Conservation (phyloP, 2,329 filamentous ascomycete genomes). For the Xylariaceae sp. region DNA sequence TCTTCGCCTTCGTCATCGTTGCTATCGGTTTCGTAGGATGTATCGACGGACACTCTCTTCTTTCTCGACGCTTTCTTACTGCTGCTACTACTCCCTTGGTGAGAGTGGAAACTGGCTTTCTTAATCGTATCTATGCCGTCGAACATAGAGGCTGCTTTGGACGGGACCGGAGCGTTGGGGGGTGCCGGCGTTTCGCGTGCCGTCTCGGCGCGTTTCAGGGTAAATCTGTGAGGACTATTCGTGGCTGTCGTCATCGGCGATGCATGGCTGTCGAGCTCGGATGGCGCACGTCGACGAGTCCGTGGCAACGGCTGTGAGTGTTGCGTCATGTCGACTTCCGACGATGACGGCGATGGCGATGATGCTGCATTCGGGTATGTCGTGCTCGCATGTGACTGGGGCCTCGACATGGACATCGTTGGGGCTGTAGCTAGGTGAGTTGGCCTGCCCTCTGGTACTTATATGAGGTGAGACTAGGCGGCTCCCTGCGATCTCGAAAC, state of each 20-base stretch:
- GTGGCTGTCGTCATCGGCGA: neutral
- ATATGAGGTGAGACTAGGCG: neutral
- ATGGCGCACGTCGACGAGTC: constrained; percentile 6
- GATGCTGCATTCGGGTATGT: constrained; percentile 5
- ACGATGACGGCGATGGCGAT: constrained; percentile 5
- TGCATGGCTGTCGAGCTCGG: constrained; percentile 1
- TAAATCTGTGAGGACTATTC: constrained; percentile 10
- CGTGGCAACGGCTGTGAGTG: constrained; percentile 2
- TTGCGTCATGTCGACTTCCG: neutral
- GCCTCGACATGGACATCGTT: neutral
- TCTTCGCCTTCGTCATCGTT: neutral
- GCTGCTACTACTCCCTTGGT: neutral
- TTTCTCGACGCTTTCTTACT: neutral
- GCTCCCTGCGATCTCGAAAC: neutral
- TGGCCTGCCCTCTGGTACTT: neutral
- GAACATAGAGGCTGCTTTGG: constrained; percentile 1
- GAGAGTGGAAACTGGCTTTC: constrained; percentile 14
- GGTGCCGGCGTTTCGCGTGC: constrained; percentile 1
- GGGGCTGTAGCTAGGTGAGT: constrained; percentile 3
- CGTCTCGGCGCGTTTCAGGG: constrained; percentile 4
- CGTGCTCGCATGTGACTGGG: constrained; percentile 6
- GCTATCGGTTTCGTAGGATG: neutral
- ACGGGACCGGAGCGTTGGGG: neutral
- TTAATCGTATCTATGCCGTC: constrained; percentile 2
- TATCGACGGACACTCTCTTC: neutral